phyloP scores from a whole-genome alignment of 768 basidiomycete genomes.

The Baorangia bicolor region DNA sequence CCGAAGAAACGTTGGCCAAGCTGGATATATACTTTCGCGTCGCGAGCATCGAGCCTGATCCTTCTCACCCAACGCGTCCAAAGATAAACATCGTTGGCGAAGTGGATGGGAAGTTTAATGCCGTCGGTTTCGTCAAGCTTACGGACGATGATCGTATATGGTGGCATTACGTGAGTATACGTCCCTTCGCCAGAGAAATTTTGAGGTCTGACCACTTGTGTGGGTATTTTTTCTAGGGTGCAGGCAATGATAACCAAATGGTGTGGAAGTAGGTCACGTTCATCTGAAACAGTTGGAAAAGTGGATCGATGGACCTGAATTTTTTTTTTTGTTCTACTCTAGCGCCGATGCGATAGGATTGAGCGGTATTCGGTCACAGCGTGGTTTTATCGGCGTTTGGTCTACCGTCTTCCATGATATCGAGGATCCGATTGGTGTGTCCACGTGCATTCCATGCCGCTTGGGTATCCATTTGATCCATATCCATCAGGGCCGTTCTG shows the following conservation, averaged over 20 bases:
- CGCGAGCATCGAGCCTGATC: slow-evolving; percentile 41
- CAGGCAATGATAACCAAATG: slow-evolving; percentile 50
- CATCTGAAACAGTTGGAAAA: background rate
- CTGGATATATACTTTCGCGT: slow-evolving; percentile 48
- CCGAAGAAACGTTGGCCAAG: slow-evolving; percentile 51
- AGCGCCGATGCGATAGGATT: slow-evolving; percentile 65
- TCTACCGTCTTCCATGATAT: slow-evolving; percentile 48
- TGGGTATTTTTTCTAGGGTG: slow-evolving; percentile 35
- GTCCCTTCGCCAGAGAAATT: background rate
- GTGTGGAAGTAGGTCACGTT: slow-evolving; percentile 52
- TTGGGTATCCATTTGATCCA: background rate
- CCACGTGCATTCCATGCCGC: background rate
- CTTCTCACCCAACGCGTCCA: slow-evolving; percentile 49
- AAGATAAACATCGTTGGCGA: slow-evolving; percentile 54
- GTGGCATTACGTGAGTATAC: slow-evolving; percentile 59
- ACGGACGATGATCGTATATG: slow-evolving; percentile 56
- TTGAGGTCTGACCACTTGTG: slow-evolving; percentile 2
- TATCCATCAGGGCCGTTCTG: slow-evolving; percentile 27
- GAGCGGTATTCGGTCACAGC: slow-evolving; percentile 57
- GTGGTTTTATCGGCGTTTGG: slow-evolving; percentile 57
- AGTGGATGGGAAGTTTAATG: slow-evolving; percentile 46
- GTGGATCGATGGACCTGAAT: background rate
- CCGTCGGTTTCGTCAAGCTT: slow-evolving; percentile 55
- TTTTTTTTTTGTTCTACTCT: background rate
- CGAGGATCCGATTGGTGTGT: slow-evolving; percentile 47